Evolutionary conservation across 2,329 filamentous ascomycete genomes (phyloP).

Genomic region (Apiospora hydei): DNA sequence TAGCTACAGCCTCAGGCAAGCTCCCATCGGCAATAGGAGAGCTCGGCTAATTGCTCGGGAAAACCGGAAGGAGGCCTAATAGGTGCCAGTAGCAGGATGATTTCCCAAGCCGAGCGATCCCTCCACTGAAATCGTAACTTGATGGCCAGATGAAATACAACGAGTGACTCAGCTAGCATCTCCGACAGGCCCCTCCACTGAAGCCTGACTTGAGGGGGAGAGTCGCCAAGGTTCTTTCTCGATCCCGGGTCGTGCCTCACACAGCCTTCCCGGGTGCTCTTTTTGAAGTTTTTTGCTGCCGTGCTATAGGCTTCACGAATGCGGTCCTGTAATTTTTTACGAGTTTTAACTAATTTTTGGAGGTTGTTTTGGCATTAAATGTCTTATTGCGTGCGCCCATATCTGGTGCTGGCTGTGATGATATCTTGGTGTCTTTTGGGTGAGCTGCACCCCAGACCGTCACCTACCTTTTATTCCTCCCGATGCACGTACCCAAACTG

Average conservation of each 20-base stretch:
- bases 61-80: neutral
- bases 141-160: slow-evolving; percentile 18
- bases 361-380: neutral
- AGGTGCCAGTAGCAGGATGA: neutral
- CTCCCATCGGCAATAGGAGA: neutral
- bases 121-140: slow-evolving; percentile 7
- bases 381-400: neutral
- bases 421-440: neutral
- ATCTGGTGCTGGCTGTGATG: neutral
- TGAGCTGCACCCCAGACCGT: neutral
- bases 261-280: neutral
- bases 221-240: slow-evolving; percentile 19
- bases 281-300: neutral
- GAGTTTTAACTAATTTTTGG: neutral
- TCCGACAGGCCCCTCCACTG: slow-evolving; percentile 11
- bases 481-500: neutral
- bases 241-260: neutral
- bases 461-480: neutral
- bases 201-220: slow-evolving; percentile 11
- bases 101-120: slow-evolving; percentile 13
- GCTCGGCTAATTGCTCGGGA: neutral
- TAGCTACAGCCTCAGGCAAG: neutral
- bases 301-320: neutral
- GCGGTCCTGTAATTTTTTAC: neutral
- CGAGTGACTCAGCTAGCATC: slow-evolving; percentile 12